These are phyloP conservation scores for Chiua virens DNA, from an alignment of 768 basidiomycete genomes.

Conservation along the genomic window DNA sequence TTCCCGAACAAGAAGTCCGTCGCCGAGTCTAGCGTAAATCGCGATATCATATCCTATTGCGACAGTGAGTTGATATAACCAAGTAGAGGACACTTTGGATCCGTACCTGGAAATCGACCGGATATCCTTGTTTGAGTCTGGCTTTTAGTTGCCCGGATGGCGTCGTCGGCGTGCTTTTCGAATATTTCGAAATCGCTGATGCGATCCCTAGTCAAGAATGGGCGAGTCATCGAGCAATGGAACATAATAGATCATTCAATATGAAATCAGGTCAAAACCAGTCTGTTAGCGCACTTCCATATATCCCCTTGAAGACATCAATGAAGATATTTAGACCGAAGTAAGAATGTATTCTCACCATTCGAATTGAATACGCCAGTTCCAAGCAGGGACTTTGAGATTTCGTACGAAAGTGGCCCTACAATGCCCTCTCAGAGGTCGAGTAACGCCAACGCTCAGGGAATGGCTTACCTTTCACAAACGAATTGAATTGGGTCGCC, in stretches of 20 bases:
- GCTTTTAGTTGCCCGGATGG: conserved; percentile 43
- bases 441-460: conserved; percentile 7
- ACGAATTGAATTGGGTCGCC: conserved; percentile 44
- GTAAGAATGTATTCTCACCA: conserved; percentile 29
- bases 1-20: conserved; percentile 58
- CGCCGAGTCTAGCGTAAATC: conserved; percentile 61
- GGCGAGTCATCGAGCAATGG: conserved; percentile 59
- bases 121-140: conserved; percentile 44
- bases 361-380: conserved; percentile 62
- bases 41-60: conserved; percentile 47
- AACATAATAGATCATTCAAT: conserved; percentile 37
- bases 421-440: conserved; percentile 20
- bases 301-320: conserved; percentile 43
- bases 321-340: not conserved
- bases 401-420: conserved; percentile 7
- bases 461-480: conserved; percentile 36
- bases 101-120: conserved; percentile 56
- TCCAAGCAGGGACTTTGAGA: conserved; percentile 41
- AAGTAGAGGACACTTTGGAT: not conserved
- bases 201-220: conserved; percentile 56
- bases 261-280: too few relatives aligned
- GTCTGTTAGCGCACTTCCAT: conserved; percentile 49
- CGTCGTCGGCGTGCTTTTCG: conserved; percentile 48
- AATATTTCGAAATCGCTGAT: conserved; percentile 58
- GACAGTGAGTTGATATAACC: not conserved